A percentile compares a stretch with the other conserved stretches of the same genome.
Conservation (phyloP, 305 asterid species). For the Solanum hybrid region DNA sequence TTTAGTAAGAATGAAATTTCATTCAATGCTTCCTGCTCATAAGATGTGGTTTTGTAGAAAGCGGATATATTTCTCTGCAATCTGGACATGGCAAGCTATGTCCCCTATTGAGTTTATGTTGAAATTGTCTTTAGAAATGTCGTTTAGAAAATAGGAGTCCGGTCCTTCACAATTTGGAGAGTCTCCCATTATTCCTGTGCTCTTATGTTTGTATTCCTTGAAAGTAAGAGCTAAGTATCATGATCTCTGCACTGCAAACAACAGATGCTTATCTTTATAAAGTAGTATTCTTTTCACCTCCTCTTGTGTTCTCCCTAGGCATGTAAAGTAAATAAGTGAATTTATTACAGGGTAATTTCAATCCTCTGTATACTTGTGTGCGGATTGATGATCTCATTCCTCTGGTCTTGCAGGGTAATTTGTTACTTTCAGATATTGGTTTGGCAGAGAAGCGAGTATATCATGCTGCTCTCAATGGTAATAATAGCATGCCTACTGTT, state of each 20-base stretch:
- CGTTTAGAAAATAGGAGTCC: background rate
- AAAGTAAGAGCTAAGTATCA: background rate
- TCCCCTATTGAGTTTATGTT: background rate
- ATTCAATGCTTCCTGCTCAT: background rate
- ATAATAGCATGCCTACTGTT: slow-evolving; percentile 71
- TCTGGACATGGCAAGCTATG: background rate
- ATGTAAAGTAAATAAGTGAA: background rate
- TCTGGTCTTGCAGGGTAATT: slow-evolving; percentile 62
- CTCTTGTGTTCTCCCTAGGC: background rate
- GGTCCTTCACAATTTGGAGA: background rate
- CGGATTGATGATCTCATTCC: slow-evolving; percentile 10
- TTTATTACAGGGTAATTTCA: background rate
- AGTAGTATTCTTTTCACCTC: background rate
- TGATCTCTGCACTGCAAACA: background rate
- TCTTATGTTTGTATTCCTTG: background rate
- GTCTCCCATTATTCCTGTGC: background rate
- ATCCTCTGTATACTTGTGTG: background rate
- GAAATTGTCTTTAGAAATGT: background rate
- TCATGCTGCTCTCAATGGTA: slow-evolving; percentile 95
- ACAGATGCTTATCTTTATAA: background rate
- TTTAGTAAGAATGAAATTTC: background rate
- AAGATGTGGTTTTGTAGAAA: background rate
- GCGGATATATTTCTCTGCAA: background rate
- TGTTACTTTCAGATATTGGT: slow-evolving; percentile 68
- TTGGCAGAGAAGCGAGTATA: slow-evolving; percentile 86